A percentile compares a stretch with the other conserved stretches of the same genome.
Evolutionary conservation across 495 filamentous ascomycete genomes (phyloP).

Genomic region (Aspergillus homomorphus): DNA sequence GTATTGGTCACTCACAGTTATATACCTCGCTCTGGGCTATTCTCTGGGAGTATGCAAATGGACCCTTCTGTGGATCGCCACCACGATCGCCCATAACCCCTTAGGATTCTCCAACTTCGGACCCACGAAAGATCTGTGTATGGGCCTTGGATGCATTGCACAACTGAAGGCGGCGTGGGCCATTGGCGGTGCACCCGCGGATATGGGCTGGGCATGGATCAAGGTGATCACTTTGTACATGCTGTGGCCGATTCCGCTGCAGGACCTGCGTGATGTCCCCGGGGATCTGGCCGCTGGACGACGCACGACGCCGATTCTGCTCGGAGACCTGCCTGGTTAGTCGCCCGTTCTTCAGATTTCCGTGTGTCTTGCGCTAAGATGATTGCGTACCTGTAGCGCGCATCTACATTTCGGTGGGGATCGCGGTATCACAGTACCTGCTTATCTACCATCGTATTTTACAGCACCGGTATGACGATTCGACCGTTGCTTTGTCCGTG

Average conservation of each 20-base stretch:
- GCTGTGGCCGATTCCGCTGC: constrained; percentile 3
- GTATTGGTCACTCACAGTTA: neutral
- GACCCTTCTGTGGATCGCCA: neutral
- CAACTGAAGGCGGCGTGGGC: constrained; percentile 2
- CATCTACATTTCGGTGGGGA: neutral
- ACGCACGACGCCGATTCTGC: neutral
- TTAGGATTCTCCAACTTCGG: neutral
- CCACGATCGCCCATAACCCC: constrained; percentile 1
- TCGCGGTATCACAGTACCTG: constrained; percentile 1
- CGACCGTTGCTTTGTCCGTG: neutral
- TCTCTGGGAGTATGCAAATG: neutral
- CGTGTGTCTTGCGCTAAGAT: neutral
- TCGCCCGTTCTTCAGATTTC: neutral
- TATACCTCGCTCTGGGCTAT: neutral
- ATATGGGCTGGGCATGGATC: constrained; percentile 1
- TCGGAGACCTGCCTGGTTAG: neutral
- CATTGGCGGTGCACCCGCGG: neutral
- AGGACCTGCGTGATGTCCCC: constrained; percentile 1
- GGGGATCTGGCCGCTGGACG: neutral
- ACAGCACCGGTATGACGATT: neutral
- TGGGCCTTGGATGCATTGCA: neutral
- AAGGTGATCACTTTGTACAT: constrained; percentile 2
- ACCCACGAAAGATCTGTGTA: neutral
- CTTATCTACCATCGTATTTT: constrained; percentile 1
- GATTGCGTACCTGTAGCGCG: neutral